Conservation (phyloP, 768 basidiomycete genomes). For the Tephrocybe rancida region DNA sequence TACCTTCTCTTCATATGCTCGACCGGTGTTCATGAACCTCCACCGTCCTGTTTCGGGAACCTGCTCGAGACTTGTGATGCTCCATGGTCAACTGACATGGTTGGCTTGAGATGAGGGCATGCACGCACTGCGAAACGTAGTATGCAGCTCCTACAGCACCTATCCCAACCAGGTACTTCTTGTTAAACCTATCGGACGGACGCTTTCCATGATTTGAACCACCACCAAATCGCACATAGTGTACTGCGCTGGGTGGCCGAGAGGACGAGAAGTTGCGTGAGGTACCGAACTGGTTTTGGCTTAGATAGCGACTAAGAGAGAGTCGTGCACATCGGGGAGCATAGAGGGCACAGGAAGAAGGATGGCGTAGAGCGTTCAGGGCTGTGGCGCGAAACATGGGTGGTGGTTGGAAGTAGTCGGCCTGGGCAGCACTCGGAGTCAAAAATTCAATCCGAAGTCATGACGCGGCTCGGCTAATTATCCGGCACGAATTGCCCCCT, state of each 20-base stretch:
- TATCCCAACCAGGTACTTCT: slow-evolving; percentile 1
- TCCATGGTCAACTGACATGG: not conserved
- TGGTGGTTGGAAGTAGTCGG: not conserved
- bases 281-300: not conserved
- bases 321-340: not conserved
- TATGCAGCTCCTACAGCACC: slow-evolving; percentile 23
- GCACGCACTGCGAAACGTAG: slow-evolving; percentile 35
- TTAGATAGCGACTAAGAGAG: not conserved
- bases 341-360: too few relatives aligned
- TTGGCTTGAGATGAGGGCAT: not conserved
- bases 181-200: not conserved
- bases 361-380: not conserved
- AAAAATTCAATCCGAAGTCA: too few relatives aligned
- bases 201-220: not conserved
- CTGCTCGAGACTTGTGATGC: slow-evolving; percentile 65
- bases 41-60: slow-evolving; percentile 87
- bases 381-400: slow-evolving; percentile 5
- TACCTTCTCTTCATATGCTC: slow-evolving; percentile 58
- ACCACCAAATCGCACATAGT: slow-evolving; percentile 5
- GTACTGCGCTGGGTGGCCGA: not conserved
- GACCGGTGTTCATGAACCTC: slow-evolving; percentile 83
- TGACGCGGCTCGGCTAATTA: too few relatives aligned
- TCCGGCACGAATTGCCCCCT: too few relatives aligned
- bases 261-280: slow-evolving; percentile 10
- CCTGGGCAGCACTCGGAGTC: too few relatives aligned